Base-by-base conservation (phyloP, 495 filamentous ascomycete species). In the Monascus purpureus region DNA sequence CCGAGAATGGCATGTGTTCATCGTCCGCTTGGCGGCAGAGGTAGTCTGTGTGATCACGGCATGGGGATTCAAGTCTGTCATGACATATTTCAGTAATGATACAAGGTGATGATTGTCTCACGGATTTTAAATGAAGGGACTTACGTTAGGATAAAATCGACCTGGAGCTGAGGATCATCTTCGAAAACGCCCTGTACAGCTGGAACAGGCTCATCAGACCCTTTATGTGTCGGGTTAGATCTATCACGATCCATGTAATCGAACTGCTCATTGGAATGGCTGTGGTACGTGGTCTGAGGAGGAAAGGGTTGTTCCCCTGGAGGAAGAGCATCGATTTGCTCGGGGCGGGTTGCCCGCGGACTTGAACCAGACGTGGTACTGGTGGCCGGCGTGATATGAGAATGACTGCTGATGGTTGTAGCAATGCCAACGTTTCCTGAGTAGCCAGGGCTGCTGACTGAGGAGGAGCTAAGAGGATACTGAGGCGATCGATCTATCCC, bases 131-230 rank as follows among this genome's bases (percentile, higher is more conserved):
- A 28, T 20, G 17, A 4, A 14, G 40, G 34, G 48, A 73, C 83
- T 63, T 82, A 95, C 85, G 80, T 82, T 59, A 95, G 70, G 31
- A 96, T 86, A 65, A 96, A 95, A 52, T 96, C 87, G 52, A 96
- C 80, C 42, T 85, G 87, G 29, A 87, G 67, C 46, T 93, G 82
- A 44, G 58, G 60, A 14, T 66, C 55, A 8, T 80, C 77, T 55
- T 90, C 92, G 44, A 93, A 86, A 39, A 84, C 55, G 3, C 59
- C 62, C 17, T 47, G 47, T 30, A 55, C 37, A 13, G 56, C 42
- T 40, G 64, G 52, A 42, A 64, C 55, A 37, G 58, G 46, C 35
- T 47, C 29, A 27, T 55, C 51, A n/a, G 17, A 42, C 37, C 27
- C 31, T 20, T n/a, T 2, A 11, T 20, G 12, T 20, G 38, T 38